phyloP scores from a whole-genome alignment of 768 basidiomycete genomes.

The Thelephora ganbajun region DNA sequence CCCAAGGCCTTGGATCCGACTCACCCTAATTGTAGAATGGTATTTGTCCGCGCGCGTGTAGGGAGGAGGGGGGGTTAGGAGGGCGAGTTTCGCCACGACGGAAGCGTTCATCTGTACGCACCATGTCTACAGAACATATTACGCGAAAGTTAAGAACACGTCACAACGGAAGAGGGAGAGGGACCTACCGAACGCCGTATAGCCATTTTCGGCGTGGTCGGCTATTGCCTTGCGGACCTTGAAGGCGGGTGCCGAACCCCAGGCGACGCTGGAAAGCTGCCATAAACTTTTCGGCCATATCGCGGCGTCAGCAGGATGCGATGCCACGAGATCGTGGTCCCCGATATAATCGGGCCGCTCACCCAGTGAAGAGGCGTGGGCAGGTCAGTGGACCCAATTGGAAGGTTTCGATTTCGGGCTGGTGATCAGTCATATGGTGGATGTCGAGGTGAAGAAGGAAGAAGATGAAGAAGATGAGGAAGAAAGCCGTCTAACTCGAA shows the following conservation, averaged over 20 bases:
- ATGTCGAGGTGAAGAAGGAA: too few species aligned
- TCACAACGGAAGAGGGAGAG: constrained; percentile 3
- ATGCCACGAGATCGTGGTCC: constrained; percentile 42
- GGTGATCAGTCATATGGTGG: not conserved
- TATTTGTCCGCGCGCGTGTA: constrained; percentile 14
- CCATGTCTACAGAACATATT: constrained; percentile 33
- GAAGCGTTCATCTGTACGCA: constrained; percentile 17
- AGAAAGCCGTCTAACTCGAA: too few species aligned
- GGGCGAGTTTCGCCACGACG: constrained; percentile 2
- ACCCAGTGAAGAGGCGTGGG: constrained; percentile 14
- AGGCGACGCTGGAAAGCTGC: constrained; percentile 79
- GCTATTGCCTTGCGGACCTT: constrained; percentile 58
- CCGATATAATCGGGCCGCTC: not conserved
- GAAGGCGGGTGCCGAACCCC: constrained; percentile 59
- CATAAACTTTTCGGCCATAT: constrained; percentile 57
- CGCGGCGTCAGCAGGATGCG: constrained; percentile 41
- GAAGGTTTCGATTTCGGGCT: constrained; percentile 10
- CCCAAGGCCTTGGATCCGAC: constrained; percentile 3
- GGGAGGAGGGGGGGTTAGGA: constrained; percentile 1
- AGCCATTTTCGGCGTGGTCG: constrained; percentile 46
- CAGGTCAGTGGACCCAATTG: constrained; percentile 10
- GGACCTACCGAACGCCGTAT: constrained; percentile 44
- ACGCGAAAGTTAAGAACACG: not conserved
- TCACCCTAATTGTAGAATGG: not conserved
- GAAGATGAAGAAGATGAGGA: too few species aligned